These are phyloP conservation scores for Leccinum obscurum DNA, from an alignment of 768 basidiomycete species.

Conservation along the genomic window DNA sequence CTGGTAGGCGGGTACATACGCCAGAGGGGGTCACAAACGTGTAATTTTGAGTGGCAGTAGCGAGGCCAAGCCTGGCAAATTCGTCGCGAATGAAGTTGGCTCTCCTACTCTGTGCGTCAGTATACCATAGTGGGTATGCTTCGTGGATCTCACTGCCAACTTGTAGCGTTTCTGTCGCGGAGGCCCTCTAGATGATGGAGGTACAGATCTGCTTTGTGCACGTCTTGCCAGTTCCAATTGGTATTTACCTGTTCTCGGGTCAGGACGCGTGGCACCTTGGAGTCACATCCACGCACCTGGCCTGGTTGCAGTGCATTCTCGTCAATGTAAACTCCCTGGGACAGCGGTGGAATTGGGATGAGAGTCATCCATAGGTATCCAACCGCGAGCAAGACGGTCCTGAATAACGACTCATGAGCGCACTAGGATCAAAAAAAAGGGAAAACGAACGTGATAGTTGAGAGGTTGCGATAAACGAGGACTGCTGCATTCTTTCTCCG, in stretches of 20 bases:
- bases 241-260: conserved; percentile 70
- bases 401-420: conserved; percentile 27
- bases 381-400: conserved; percentile 54
- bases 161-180: conserved; percentile 61
- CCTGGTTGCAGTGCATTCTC: conserved; percentile 95
- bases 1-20: conserved; percentile 36
- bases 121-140: conserved; percentile 1
- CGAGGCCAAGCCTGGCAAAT: conserved; percentile 74
- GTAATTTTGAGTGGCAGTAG: conserved; percentile 70
- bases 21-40: conserved; percentile 49
- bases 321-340: conserved; percentile 78
- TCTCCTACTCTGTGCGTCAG: conserved; percentile 46
- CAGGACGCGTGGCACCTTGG: neutral
- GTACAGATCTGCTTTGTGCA: conserved; percentile 82
- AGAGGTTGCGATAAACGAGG: conserved; percentile 35
- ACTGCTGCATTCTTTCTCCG: conserved; percentile 42
- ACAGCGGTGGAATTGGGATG: conserved; percentile 67
- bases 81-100: conserved; percentile 60
- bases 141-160: conserved; percentile 61
- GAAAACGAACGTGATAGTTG: conserved; percentile 31
- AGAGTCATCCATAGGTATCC: conserved; percentile 86
- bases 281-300: conserved; percentile 53
- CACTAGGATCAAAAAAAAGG: neutral
- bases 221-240: conserved; percentile 90
- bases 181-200: conserved; percentile 67